Evolutionary conservation across 768 basidiomycete genomes (phyloP), one percentile per base, ranked within the genome.

Genomic region (Collybiopsis confluens): DNA sequence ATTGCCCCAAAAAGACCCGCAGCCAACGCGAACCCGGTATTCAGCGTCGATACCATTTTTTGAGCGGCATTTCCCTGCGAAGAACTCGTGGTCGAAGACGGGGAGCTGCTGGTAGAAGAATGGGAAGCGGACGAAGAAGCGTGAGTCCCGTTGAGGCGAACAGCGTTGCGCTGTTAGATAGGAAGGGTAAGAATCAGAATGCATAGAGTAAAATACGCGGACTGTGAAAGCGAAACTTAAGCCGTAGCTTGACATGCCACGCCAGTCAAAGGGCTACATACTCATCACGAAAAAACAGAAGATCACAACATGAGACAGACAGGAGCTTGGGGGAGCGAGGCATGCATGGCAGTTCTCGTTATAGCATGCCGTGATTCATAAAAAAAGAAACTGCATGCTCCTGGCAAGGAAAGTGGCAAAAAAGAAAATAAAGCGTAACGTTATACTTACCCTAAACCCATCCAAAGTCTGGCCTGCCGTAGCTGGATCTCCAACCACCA

Each of bases 391-490:
- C n/a, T n/a, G n/a, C n/a, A n/a, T n/a, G n/a, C n/a, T n/a, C n/a
- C n/a, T n/a, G n/a, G n/a, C n/a, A n/a, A n/a, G n/a, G 9, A 44
- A 24, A 23, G 23, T 44, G 16, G 23, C 8, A 44, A 15, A 24
- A 44, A 44, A 44, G 26, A 24, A 18, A 20, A 44, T 8, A 44
- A 15, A 23, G 23, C 23, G 26, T 20, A 16, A 44, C 43, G 23
- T 26, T 9, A 43, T n/a, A 64, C 73, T 43, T 58, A 78, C 79
- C 63, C 67, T 64, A 59, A 83, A 82, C 20, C 69, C 73, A 23
- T 61, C 69, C 21, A 72, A 56, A 21, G 35, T 70, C 72, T 62
- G 65, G 64, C 7, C 59, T 24, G n/a, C 64, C 23, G 69, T 69
- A 43, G 68, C 73, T 21, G 71, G 73, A 23, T 65, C 67, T 56